Percentiles rank a stretch among this genome's conserved stretches.
Conservation (phyloP, 768 basidiomycete genomes). For the Mrakia frigida region DNA sequence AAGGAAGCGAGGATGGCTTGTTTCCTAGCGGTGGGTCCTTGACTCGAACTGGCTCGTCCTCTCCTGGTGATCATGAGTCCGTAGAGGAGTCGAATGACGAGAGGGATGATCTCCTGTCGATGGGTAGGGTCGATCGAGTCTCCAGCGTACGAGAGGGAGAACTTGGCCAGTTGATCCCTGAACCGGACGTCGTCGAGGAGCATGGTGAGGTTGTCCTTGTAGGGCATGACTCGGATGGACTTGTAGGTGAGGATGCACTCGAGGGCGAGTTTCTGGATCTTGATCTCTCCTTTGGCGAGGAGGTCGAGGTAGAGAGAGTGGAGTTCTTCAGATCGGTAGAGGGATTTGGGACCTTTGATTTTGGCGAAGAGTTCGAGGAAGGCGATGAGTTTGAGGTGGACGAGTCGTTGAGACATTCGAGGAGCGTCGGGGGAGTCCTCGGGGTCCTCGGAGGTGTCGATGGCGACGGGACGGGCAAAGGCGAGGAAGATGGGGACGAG, state of each 20-base stretch:
- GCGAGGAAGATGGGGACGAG: constrained; percentile 78
- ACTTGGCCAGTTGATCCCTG: constrained; percentile 74
- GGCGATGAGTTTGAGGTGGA: constrained; percentile 49
- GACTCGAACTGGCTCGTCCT: constrained; percentile 56
- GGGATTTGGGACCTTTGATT: constrained; percentile 86
- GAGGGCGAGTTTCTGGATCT: constrained; percentile 68
- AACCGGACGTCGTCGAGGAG: constrained; percentile 81
- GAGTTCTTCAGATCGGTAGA: constrained; percentile 63
- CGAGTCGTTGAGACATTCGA: constrained; percentile 37
- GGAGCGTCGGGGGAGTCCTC: constrained; percentile 33
- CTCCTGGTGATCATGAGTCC: constrained; percentile 79
- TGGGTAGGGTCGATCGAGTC: constrained; percentile 55
- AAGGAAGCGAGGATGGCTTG: constrained; percentile 70
- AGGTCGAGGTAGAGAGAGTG: constrained; percentile 63
- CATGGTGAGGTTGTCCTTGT: constrained; percentile 61
- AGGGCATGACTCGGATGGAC: constrained; percentile 52
- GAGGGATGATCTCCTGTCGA: constrained; percentile 62
- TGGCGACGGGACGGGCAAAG: constrained; percentile 33
- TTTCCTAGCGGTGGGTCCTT: constrained; percentile 59
- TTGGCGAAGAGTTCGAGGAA: constrained; percentile 86
- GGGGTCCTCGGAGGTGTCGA: constrained; percentile 14
- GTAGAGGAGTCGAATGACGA: constrained; percentile 71
- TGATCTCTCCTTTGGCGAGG: constrained; percentile 76
- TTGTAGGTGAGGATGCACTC: constrained; percentile 80
- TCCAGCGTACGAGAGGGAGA: constrained; percentile 55